Evolutionary conservation across 2,329 filamentous ascomycete species (phyloP).

Genomic region (Verticillium albo-atrum): DNA sequence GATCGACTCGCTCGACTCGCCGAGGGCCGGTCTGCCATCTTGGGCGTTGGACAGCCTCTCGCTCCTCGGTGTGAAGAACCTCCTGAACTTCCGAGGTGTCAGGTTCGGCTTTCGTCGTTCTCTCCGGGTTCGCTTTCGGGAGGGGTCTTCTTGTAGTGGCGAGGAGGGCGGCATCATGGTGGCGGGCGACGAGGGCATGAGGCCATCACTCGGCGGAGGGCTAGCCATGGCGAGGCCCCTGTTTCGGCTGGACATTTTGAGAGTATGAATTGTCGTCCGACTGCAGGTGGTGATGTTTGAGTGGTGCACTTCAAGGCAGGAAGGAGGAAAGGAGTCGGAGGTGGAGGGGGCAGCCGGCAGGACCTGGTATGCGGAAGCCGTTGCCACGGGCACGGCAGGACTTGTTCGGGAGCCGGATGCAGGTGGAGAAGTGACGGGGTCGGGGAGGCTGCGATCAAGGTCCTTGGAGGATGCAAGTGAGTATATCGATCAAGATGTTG

Average conservation of each 20-base stretch:
- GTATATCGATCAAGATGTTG: neutral
- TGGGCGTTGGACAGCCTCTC: constrained; percentile 21
- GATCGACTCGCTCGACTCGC: constrained; percentile 33
- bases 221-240: constrained; percentile 11
- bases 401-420: neutral
- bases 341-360: neutral
- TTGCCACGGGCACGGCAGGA: neutral
- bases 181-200: constrained; percentile 11
- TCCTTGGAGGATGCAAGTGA: neutral
- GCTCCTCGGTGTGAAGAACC: constrained; percentile 49
- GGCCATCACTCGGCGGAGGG: constrained; percentile 13
- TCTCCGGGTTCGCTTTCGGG: constrained; percentile 26
- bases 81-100: constrained; percentile 48
- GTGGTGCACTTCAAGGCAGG: neutral
- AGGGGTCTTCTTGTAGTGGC: constrained; percentile 13
- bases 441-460: neutral
- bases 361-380: neutral
- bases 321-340: neutral
- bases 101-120: constrained; percentile 46
- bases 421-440: neutral
- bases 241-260: neutral
- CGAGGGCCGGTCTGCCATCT: constrained; percentile 32
- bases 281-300: neutral
- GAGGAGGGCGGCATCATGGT: constrained; percentile 10
- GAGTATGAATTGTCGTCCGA: neutral